Percentiles rank a stretch among this genome's conserved stretches.
Evolutionary conservation across 2,329 filamentous ascomycete species (phyloP).

Genomic region (Emericellopsis atlantica): DNA sequence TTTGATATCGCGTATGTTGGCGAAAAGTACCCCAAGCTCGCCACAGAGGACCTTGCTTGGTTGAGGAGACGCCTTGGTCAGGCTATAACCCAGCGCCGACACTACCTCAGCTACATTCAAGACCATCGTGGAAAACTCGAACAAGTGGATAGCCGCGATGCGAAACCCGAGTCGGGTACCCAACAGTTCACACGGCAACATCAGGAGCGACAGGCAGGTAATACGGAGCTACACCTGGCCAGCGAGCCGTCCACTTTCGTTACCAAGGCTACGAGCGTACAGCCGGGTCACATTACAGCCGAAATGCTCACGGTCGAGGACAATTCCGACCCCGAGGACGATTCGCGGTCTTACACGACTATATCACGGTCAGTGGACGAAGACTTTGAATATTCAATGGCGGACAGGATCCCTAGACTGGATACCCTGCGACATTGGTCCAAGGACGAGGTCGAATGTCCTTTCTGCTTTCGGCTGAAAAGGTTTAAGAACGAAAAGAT

Average conservation of each 20-base stretch:
- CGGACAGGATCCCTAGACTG: not conserved
- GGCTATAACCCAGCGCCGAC: constrained; percentile 2
- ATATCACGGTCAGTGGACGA: not conserved
- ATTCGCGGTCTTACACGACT: not conserved
- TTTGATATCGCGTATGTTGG: constrained; percentile 1
- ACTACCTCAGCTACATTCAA: constrained; percentile 1
- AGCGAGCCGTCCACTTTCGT: no score
- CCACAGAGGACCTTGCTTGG: not conserved
- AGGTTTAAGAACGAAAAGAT: not conserved
- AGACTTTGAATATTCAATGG: not conserved
- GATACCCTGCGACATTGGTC: not conserved
- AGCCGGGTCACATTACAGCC: not conserved
- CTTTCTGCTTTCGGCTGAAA: constrained; percentile 1
- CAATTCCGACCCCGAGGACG: not conserved
- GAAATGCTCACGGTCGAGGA: not conserved
- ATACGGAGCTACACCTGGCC: no score
- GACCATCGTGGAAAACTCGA: constrained; percentile 1
- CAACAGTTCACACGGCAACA: not conserved
- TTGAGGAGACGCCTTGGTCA: not conserved
- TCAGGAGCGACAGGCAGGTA: not conserved
- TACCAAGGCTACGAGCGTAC: not conserved
- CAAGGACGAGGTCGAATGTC: constrained; percentile 1
- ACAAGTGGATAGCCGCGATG: not conserved
- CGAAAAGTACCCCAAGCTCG: constrained; percentile 1
- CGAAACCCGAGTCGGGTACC: not conserved